phyloP scores from a whole-genome alignment of 2,329 filamentous ascomycete species.

The Nothophaeocryptopus gaeumannii region DNA sequence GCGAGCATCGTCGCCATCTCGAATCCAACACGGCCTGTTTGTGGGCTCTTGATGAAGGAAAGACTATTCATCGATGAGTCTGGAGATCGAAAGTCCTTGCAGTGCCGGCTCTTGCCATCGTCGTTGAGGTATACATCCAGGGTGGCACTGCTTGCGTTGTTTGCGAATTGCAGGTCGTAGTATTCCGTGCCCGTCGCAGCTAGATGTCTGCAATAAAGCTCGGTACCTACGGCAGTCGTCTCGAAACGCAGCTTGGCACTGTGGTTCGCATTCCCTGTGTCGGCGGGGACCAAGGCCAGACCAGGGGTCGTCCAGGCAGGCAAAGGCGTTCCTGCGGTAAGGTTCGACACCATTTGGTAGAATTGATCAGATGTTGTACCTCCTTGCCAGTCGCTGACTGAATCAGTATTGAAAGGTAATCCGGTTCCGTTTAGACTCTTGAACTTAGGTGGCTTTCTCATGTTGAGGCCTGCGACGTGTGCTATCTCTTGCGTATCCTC shows the following conservation, averaged over 20 bases:
- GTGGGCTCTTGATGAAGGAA: background rate
- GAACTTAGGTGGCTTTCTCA: too few relatives aligned
- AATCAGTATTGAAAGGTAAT: slow-evolving; percentile 15
- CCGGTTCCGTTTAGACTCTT: slow-evolving; percentile 31
- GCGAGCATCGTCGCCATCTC: slow-evolving; percentile 12
- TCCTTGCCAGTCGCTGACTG: slow-evolving; percentile 31
- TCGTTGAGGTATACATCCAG: too few relatives aligned
- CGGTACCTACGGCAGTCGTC: slow-evolving; percentile 37
- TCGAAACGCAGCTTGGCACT: slow-evolving; percentile 24
- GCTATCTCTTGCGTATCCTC: slow-evolving; percentile 29
- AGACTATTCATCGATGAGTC: too few relatives aligned
- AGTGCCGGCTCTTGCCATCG: too few relatives aligned
- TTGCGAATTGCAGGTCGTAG: slow-evolving; percentile 22
- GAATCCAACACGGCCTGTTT: slow-evolving; percentile 6
- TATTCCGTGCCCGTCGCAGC: slow-evolving; percentile 19
- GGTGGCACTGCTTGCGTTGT: background rate
- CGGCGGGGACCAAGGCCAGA: slow-evolving; percentile 51
- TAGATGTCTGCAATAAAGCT: slow-evolving; percentile 36
- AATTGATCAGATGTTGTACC: slow-evolving; percentile 39
- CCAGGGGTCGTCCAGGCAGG: slow-evolving; percentile 51
- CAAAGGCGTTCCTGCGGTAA: slow-evolving; percentile 42
- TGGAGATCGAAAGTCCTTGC: too few relatives aligned
- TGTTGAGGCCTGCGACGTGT: slow-evolving; percentile 16
- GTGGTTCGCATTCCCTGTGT: slow-evolving; percentile 2
- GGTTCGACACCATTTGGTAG: slow-evolving; percentile 47